Percentiles rank a stretch among this genome's conserved stretches.
Evolutionary conservation across 2,329 filamentous ascomycete genomes (phyloP).

Genomic region (Verticillium albo-atrum): DNA sequence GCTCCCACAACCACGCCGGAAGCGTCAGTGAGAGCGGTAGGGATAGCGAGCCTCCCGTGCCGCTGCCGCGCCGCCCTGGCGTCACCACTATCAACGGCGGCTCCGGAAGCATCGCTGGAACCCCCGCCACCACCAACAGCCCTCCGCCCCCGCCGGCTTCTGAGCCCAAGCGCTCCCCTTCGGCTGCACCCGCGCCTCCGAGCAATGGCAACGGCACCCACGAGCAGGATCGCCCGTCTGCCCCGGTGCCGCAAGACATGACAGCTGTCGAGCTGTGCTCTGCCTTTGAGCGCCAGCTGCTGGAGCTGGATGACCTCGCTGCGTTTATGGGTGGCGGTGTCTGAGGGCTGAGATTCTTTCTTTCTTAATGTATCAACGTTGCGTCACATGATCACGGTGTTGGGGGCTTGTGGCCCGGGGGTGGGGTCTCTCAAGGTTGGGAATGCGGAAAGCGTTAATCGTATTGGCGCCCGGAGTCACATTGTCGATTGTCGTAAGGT

Average conservation of each 20-base stretch:
- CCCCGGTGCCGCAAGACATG: slow-evolving; percentile 40
- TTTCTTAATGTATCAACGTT: background rate
- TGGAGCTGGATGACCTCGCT: slow-evolving; percentile 57
- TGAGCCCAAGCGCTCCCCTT: slow-evolving; percentile 32
- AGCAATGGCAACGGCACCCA: slow-evolving; percentile 7
- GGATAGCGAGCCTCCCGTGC: slow-evolving; percentile 49
- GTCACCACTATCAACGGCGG: slow-evolving; percentile 57
- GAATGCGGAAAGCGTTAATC: background rate
- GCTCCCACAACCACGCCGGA: slow-evolving; percentile 20
- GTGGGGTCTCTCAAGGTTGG: background rate
- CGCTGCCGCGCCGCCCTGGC: slow-evolving; percentile 44
- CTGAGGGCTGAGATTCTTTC: slow-evolving; percentile 20
- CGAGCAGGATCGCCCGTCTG: slow-evolving; percentile 16
- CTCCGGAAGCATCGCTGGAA: slow-evolving; percentile 42
- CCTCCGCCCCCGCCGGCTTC: slow-evolving; percentile 28
- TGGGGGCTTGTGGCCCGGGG: background rate
- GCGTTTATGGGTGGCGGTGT: slow-evolving; percentile 61
- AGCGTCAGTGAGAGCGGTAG: slow-evolving; percentile 35
- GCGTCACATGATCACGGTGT: background rate
- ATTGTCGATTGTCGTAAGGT: background rate
- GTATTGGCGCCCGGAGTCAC: background rate
- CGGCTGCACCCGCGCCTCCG: slow-evolving; percentile 5
- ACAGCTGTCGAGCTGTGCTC: slow-evolving; percentile 53
- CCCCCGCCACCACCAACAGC: slow-evolving; percentile 40
- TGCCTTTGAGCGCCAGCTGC: slow-evolving; percentile 55